A percentile compares a stretch with the other conserved stretches of the same genome.
Conservation (phyloP, 2,329 filamentous ascomycete genomes). For the Penicillium sp. region DNA sequence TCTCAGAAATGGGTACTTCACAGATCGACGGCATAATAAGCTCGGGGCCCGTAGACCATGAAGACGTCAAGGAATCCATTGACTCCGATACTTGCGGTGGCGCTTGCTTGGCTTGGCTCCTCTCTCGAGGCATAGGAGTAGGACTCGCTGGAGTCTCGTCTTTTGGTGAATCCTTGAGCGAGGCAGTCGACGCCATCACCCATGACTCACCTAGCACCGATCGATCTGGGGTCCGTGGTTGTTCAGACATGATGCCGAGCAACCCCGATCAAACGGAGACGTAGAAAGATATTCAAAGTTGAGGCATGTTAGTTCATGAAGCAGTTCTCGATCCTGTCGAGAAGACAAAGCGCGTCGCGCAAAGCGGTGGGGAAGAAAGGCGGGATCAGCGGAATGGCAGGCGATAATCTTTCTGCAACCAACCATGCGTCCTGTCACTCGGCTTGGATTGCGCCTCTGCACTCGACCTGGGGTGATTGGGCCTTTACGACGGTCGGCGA, state of each 20-base stretch:
- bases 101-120: slow-evolving; percentile 1
- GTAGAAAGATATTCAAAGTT: neutral
- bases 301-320: too few species aligned
- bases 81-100: slow-evolving; percentile 18
- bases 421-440: slow-evolving; percentile 23
- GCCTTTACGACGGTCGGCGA: slow-evolving; percentile 1
- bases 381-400: slow-evolving; percentile 15
- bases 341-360: slow-evolving; percentile 5
- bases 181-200: slow-evolving; percentile 29
- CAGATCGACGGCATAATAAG: slow-evolving; percentile 40
- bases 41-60: slow-evolving; percentile 31
- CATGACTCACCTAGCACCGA: slow-evolving; percentile 35
- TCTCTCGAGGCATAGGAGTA: slow-evolving; percentile 7
- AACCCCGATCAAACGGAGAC: slow-evolving; percentile 6
- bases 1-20: slow-evolving; percentile 30
- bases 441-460: slow-evolving; percentile 14
- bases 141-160: slow-evolving; percentile 7
- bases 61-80: slow-evolving; percentile 27
- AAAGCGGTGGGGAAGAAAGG: slow-evolving; percentile 21
- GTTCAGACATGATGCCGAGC: slow-evolving; percentile 15
- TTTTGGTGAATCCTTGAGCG: slow-evolving; percentile 10
- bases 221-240: slow-evolving; percentile 12
- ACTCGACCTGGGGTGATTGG: slow-evolving; percentile 4
- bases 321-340: neutral
- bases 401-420: slow-evolving; percentile 9